Base-by-base conservation (phyloP, 371 early-diverging fungal species). In the Phascolomyces articulosus region DNA sequence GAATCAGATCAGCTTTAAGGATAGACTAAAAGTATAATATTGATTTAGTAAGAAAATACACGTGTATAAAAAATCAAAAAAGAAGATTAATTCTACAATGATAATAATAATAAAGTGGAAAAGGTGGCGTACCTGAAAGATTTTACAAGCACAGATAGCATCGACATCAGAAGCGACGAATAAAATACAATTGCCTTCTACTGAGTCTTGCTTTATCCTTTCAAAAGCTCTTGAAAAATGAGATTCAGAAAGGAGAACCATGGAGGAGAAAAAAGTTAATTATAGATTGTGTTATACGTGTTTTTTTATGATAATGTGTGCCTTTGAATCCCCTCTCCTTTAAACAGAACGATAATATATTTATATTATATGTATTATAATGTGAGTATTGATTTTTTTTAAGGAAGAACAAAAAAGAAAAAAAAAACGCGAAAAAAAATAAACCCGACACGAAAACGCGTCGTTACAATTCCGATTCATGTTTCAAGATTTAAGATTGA, bases 141-240 rank as follows among this genome's bases (percentile, higher is more conserved):
- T 91, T 65, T 87, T 87, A 68, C 88, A 85, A 2, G 93, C 93
- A 74, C 97, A 97, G 15, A 97, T 78, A 16, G 93, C 87, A 76
- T 97, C 97, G 11, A 90, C 90, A 77, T 95, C 95, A 15, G 90
- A 77, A 1, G 91, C 77, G 4, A 91, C 96, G 71, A 96, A 90
- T 40, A 96, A 73, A 18, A 95, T 78, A 27, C 79, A 78, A 27
- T 76, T 80, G 48, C 77, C 80, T 40, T 74, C 72, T 1, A 69
- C 28, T 11, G 85, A 73, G 23, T 72, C 78, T 28, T 71, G 64
- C 56, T 78, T 78, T 55, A 87, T 87, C 26, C 70, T 71, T 20
- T 81, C 80, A 67, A 85, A 87, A 21, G 75, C 79, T 56, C 70
- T 70, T 38, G 77, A 71, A 60, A 72, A 78, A 34, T 69, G 51